Conservation (phyloP, 768 basidiomycete species). For the Cubamyces lactineus region DNA sequence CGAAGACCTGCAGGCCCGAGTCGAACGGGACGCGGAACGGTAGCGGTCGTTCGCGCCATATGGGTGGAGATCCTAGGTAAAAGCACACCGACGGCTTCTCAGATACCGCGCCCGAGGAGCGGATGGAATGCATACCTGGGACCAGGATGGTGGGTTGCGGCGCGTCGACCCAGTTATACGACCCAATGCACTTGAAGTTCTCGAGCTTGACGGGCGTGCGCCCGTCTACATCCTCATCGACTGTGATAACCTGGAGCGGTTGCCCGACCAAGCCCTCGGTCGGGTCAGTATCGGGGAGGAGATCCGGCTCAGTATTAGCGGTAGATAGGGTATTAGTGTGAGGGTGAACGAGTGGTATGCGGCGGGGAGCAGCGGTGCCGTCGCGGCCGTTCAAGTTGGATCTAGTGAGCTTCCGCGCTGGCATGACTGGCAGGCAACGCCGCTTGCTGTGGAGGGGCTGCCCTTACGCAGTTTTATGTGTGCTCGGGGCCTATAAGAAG, state of each 20-base stretch:
- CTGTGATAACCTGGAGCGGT: background rate
- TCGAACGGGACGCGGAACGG: conserved; percentile 62
- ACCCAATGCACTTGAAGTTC: conserved; percentile 48
- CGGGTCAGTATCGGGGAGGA: conserved; percentile 4
- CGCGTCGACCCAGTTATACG: conserved; percentile 56
- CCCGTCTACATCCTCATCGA: background rate
- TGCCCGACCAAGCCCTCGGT: conserved; percentile 1
- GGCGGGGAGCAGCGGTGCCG: background rate
- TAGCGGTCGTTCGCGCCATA: conserved; percentile 49
- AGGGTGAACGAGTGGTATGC: background rate
- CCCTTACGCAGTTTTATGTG: no score
- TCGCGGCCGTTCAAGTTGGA: background rate
- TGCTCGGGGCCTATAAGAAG: no score
- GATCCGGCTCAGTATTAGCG: conserved; percentile 1
- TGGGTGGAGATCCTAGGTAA: conserved; percentile 56
- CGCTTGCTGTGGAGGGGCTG: background rate
- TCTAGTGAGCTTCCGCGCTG: background rate
- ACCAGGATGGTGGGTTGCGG: conserved; percentile 51
- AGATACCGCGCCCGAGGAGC: no score
- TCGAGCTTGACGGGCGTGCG: conserved; percentile 9
- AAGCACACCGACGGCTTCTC: background rate
- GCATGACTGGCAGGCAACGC: no score
- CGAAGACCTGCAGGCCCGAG: conserved; percentile 48
- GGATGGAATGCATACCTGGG: conserved; percentile 41
- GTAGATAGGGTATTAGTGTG: background rate